Evolutionary conservation across 331 rosid species (phyloP), one percentile per base, ranked within the genome.

Genomic region (Pyracantha coccinea): DNA sequence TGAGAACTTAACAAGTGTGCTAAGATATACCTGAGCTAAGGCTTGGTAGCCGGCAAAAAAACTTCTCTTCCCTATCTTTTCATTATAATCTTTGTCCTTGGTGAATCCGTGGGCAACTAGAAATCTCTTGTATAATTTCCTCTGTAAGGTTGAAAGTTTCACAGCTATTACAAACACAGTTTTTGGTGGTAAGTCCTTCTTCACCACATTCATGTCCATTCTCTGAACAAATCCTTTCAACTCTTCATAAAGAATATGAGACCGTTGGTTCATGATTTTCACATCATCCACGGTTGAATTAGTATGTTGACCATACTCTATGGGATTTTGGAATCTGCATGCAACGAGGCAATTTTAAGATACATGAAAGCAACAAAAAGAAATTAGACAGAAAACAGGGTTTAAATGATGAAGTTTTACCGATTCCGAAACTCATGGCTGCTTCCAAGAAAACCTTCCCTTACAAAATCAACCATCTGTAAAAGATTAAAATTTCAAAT

Each of bases 381-480:
- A 53, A 76, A 25, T 45, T 25, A 52, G 70, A 74, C 24, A 68
- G 47, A 66, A 70, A 27, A 23, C 76, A 74, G 45, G 77, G 57
- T 72, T 44, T 71, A 60, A 68, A 77, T 33, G 74, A 82, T 62
- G 71, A 79, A 87, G 77, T 79, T 86, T 79, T 81, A 67, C 99
- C 99, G 99, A 75, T 94, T 94, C 77, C 99, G 83, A 88, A 94
- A 94, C 83, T 94, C 99, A 72, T 94, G 97, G 80, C 99, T 94
- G 88, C 97, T 92, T 86, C 99, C 99, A 68, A 94, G 96, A 83
- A 92, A 94, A 73, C 99, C 97, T 83, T 94, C 99, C 79, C 99
- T 85, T 60, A 94, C 99, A 92, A 94, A 94, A 85, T 94, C 99
- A 87, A 94, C 99, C 99, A 94, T 94, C 99, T 94, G 89, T 85